Conservation (phyloP, 805 yeast species). For the Candida cerambycidarum region DNA sequence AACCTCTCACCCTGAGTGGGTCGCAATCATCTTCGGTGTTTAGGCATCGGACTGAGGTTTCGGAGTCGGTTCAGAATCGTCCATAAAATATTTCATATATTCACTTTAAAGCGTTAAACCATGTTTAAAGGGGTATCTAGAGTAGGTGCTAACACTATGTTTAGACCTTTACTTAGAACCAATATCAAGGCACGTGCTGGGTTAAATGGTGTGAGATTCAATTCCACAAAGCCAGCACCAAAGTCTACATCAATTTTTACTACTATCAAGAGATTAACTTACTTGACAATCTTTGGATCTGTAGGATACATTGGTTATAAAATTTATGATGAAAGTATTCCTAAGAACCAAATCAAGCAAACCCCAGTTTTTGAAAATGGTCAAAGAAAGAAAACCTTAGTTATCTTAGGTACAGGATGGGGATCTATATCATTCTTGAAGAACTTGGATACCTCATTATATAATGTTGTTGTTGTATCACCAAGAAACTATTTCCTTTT, state of each 20-base stretch:
- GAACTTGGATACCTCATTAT: slow-evolving; percentile 79
- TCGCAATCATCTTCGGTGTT: slow-evolving; percentile 1
- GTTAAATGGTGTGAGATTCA: slow-evolving; percentile 11
- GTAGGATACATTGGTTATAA: slow-evolving; percentile 51
- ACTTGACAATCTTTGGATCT: slow-evolving; percentile 54
- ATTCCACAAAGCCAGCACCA: slow-evolving; percentile 9
- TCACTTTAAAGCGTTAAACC: neutral
- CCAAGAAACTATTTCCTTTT: slow-evolving; percentile 95
- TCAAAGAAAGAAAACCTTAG: slow-evolving; percentile 67
- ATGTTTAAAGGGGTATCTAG: neutral
- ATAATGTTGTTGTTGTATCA: slow-evolving; percentile 85
- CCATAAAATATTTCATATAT: slow-evolving; percentile 9
- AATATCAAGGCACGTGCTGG: neutral
- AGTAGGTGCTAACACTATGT: neutral
- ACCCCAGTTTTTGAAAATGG: slow-evolving; percentile 55
- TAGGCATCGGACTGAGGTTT: neutral
- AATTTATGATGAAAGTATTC: slow-evolving; percentile 62
- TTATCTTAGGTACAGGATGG: slow-evolving; percentile 91
- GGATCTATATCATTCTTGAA: slow-evolving; percentile 85
- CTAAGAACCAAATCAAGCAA: slow-evolving; percentile 61
- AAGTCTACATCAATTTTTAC: slow-evolving; percentile 30
- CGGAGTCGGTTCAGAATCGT: slow-evolving; percentile 7
- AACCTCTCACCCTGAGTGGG: too few species aligned
- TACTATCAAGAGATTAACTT: slow-evolving; percentile 46
- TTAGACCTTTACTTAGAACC: neutral